Conservation (phyloP, 1,284 basidiomycete genomes). For the Ustilago loliicola region DNA sequence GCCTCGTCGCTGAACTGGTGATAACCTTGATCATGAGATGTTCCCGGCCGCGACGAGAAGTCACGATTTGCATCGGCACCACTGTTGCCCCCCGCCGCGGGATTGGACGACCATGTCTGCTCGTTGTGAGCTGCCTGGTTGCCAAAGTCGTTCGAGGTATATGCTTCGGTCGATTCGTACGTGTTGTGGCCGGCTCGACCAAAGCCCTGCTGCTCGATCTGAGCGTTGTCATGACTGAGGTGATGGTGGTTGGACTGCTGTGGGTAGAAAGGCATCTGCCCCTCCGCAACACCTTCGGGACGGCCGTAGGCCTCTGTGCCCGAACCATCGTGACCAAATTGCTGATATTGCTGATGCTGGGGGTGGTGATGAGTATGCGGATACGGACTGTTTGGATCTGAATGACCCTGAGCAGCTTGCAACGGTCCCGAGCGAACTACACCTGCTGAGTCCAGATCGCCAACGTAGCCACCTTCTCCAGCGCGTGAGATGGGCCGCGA, state of each 20-base stretch:
- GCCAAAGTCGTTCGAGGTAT: conserved; percentile 12
- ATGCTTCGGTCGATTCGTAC: conserved; percentile 12
- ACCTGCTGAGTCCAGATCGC: conserved; percentile 34
- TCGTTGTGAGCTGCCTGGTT: conserved; percentile 5
- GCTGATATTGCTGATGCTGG: conserved; percentile 17
- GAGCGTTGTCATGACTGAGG: conserved; percentile 9
- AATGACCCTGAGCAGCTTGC: conserved; percentile 24
- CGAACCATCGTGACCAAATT: conserved; percentile 1
- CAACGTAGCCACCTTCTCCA: conserved; percentile 30
- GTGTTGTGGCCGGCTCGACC: conserved; percentile 13
- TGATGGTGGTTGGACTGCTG: conserved; percentile 12
- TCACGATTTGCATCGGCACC: conserved; percentile 4
- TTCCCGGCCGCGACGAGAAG: conserved; percentile 37
- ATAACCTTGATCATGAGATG: conserved; percentile 35
- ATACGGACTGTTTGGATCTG: conserved; percentile 38
- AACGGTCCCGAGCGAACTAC: conserved; percentile 20
- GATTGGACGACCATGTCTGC: conserved; percentile 25
- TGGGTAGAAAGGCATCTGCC: conserved; percentile 25
- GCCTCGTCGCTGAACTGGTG: conserved; percentile 22
- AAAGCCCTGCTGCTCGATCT: conserved; percentile 26
- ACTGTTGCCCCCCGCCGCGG: conserved; percentile 3
- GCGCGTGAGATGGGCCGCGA: conserved; percentile 39
- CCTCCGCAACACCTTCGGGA: conserved; percentile 10
- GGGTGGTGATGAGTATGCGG: conserved; percentile 16
- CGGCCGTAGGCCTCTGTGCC: conserved; percentile 20